Evolutionary conservation across 352 stramenopile species (phyloP).

Genomic region (Sclerospora graminicola): DNA sequence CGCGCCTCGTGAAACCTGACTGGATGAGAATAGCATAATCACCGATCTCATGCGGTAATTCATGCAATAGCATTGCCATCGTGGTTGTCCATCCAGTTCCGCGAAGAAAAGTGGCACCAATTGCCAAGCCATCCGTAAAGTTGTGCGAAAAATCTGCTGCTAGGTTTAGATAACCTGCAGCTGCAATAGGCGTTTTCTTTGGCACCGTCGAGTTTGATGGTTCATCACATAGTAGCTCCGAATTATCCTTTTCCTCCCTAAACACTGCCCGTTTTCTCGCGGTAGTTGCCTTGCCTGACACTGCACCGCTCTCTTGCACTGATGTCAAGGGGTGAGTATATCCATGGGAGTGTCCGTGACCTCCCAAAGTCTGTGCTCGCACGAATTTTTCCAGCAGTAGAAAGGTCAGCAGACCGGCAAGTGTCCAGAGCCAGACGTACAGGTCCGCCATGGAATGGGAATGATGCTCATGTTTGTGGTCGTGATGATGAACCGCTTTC

Average conservation of each 20-base stretch:
- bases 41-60: slow-evolving; percentile 88
- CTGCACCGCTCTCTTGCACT: slow-evolving; percentile 13
- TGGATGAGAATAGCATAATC: slow-evolving; percentile 89
- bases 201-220: slow-evolving; percentile 3
- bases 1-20: slow-evolving; percentile 79
- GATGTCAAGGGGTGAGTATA: slow-evolving; percentile 17
- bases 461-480: slow-evolving; percentile 38
- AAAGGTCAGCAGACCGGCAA: slow-evolving; percentile 65
- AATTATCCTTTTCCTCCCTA: slow-evolving; percentile 26
- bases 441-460: slow-evolving; percentile 52
- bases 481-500: slow-evolving; percentile 19
- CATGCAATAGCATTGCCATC: slow-evolving; percentile 84
- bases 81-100: slow-evolving; percentile 78
- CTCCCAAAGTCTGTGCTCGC: slow-evolving; percentile 39
- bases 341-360: slow-evolving; percentile 28
- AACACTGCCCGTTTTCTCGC: slow-evolving; percentile 27
- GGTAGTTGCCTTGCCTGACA: slow-evolving; percentile 8
- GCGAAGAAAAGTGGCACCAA: slow-evolving; percentile 84
- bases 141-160: slow-evolving; percentile 88
- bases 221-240: slow-evolving; percentile 10
- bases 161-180: slow-evolving; percentile 86
- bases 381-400: slow-evolving; percentile 80
- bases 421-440: slow-evolving; percentile 62
- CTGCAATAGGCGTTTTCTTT: slow-evolving; percentile 43
- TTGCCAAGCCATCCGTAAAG: slow-evolving; percentile 90